Evolutionary conservation across 306 rosid genomes (phyloP), one percentile per base, ranked within the genome.

Genomic region (Abrus pulchellus): DNA sequence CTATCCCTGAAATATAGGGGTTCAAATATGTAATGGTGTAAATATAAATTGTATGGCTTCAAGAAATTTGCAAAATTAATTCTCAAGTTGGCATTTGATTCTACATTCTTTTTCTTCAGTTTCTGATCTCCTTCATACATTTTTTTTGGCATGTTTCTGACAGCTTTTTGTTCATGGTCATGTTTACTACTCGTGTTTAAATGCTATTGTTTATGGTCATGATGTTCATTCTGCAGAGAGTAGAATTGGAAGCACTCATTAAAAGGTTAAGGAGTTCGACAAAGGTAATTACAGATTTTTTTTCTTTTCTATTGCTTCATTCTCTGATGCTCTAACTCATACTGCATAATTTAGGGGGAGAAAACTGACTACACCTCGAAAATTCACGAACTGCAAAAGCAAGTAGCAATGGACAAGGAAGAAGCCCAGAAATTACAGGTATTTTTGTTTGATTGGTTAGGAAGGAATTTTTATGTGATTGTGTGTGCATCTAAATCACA

Each of bases 341-440:
- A 56, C 8, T 77, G 44, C 49, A 30, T 66, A 72, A 80, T 85
- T 53, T 81, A 94, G 98, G 94, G 97, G 67, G 98, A 94, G 84
- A 92, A 90, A 86, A 89, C 63, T 55, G 98, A 92, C 90, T 86
- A 83, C 84, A 76, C 97, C 10, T 55, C 69, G 38, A 94, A 94
- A 91, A 94, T 94, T 84, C 90, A 44, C 85, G 98, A 94, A 72
- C 88, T 94, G 82, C 95, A 92, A 89, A 94, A 89, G 88, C 98
- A 94, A 85, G 90, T 94, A 71, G 82, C 97, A 66, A 88, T 94
- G 94, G 97, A 94, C 88, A 81, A 79, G 89, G 98, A 91, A 86
- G 98, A 94, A 89, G 94, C 90, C 62, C 85, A 91, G 83, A 94
- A 94, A 71, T 81, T 94, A 79, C 91, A 90, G 97, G 98, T 92